Base-by-base conservation (phyloP, 2,329 filamentous ascomycete species). In the Clarireedia paspali region DNA sequence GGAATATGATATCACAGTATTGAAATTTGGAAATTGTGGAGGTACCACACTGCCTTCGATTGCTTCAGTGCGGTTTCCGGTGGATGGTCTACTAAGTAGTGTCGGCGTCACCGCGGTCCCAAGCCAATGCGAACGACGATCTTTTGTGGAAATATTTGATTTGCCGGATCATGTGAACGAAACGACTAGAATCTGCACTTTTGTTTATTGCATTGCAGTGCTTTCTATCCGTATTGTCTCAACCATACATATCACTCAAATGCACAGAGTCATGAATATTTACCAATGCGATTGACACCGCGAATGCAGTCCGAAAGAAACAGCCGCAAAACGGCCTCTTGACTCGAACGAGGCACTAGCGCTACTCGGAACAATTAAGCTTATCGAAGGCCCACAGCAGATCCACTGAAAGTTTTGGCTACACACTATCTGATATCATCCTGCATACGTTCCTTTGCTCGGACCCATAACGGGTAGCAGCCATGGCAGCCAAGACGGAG, bases 391-490 rank as follows among this genome's bases (percentile, higher is more conserved):
- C 36, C 53, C 53, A 55, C 47, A 50, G 42, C 39, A 44, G 26
- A 30, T 49, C 27, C 20, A 47, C 20, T 6, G 15, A 38, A 14
- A 44, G 26, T 55, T 49, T 50, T 7, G 20, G 6, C 17, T 42
- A n/a, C 27, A 44, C 17, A 50, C 27, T 12, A 17, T 55, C 47
- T 55, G 53, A 55, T 55, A 55, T 55, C 53, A 55, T 55, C 47
- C 38, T 55, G 53, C 53, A 55, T 30, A 44, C 3, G 23, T 20
- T 23, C 40, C 40, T 20, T 44, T 6, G 6, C 6, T 10, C 10
- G 40, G 17, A 23, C 7, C n/a, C 30, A 34, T 12, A 34, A 34
- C 30, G 30, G 30, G 30, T 34, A 34, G 30, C 30, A 34, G 30
- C 30, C 30, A 34, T 34, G 14, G 30, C 30, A 34, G 30, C 30